Evolutionary conservation across 1,284 basidiomycete species (phyloP).

Genomic region (Boletellus sp.): DNA sequence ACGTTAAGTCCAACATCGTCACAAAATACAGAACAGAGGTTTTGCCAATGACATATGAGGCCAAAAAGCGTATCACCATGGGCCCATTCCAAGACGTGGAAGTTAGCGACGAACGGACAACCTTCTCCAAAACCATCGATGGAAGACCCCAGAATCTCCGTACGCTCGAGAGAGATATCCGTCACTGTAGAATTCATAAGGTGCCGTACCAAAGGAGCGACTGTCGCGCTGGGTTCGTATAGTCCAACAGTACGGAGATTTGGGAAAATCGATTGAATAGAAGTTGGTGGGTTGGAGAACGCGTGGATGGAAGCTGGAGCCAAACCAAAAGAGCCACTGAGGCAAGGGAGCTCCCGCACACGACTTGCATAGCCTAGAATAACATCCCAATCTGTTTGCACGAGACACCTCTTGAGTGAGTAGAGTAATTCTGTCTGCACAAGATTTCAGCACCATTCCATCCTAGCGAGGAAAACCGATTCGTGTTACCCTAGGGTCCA

Average conservation of each 20-base stretch:
- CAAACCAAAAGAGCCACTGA: not conserved
- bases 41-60: slow-evolving; percentile 10
- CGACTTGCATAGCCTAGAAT: slow-evolving; percentile 2
- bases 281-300: not conserved
- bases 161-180: not conserved
- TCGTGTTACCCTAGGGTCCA: too few relatives aligned
- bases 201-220: not conserved
- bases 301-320: not conserved
- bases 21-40: slow-evolving; percentile 8
- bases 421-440: not conserved
- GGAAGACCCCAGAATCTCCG: not conserved
- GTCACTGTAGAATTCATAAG: not conserved
- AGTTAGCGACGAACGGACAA: not conserved
- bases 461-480: too few relatives aligned
- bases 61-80: not conserved
- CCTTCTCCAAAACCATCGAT: not conserved
- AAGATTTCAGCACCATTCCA: not conserved
- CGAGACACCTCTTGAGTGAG: not conserved
- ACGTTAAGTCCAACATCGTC: not conserved
- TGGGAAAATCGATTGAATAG: not conserved
- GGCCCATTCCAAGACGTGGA: not conserved
- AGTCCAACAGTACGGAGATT: not conserved
- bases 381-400: slow-evolving; percentile 7
- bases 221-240: too few relatives aligned
- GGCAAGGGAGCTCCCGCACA: not conserved